Evolutionary conservation across 176 grass and related monocot species (phyloP), one percentile per base, ranked within the genome.

Genomic region (Chloris gayana): DNA sequence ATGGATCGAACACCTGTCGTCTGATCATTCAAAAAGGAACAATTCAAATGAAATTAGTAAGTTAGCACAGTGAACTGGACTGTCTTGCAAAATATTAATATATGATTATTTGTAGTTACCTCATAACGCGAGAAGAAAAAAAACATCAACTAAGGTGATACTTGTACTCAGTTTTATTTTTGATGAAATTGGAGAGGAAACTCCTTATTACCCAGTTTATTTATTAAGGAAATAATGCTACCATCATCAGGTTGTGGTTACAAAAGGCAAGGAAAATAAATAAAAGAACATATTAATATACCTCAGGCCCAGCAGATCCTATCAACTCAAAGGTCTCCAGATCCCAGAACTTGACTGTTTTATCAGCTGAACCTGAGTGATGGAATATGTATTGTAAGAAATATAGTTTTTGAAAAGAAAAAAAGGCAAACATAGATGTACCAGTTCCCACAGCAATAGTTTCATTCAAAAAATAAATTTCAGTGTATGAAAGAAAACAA

Each of bases 261-360:
- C 19, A 45, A 64, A 67, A 62, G 18, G n/a, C 14, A 37, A 49
- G 49, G 32, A 85, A 84, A 62, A 66, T 65, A 66, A 66, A 54
- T 60, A 54, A 39, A 39, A 35, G 14, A 25, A 62, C 65, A 65
- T 54, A 80, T 22, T 64, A 54, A 38, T 45, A 71, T 92, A 98
- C 95, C 95, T 98, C 95, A 75, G 92, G 86, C 80, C 89, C 95
- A 76, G 89, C 82, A 80, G 95, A 95, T 68, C 95, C 92, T 85
- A 98, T 98, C 70, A 95, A 82, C 75, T 98, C 95, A 85, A 98
- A 98, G 14, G 95, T 93, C 85, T 95, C 95, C 80, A 98, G 77
- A 91, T 98, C 95, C 95, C 95, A 98, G 50, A 95, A 98, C 81
- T 98, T 98, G 66, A 98, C 90, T 66, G 95, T 98, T 91, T 77